These are phyloP conservation scores for Colletotrichum phormii DNA, from an alignment of 2,329 filamentous ascomycete genomes.

Conservation along the genomic window DNA sequence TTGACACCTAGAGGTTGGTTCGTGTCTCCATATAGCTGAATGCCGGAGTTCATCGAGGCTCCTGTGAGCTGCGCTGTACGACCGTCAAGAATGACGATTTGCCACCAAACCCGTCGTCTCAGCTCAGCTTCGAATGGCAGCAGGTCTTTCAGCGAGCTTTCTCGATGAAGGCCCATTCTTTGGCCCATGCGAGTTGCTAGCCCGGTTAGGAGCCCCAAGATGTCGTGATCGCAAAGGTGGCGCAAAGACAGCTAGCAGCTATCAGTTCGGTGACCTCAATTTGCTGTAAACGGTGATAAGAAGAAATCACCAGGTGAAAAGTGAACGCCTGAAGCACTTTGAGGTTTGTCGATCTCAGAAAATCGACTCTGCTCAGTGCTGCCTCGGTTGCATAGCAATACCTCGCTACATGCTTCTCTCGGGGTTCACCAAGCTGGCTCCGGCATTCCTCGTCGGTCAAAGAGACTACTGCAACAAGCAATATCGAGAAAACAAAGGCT, in stretches of 20 bases:
- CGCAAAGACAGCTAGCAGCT: slow-evolving; percentile 61
- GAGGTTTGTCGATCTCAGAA: slow-evolving; percentile 68
- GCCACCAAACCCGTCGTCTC: slow-evolving; percentile 74
- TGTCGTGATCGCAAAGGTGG: slow-evolving; percentile 67
- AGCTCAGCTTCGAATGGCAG: slow-evolving; percentile 74
- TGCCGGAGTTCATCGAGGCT: slow-evolving; percentile 60
- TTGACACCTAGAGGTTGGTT: slow-evolving; percentile 67
- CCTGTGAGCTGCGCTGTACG: slow-evolving; percentile 55
- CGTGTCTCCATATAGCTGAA: slow-evolving; percentile 49
- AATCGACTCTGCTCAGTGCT: slow-evolving; percentile 64
- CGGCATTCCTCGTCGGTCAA: slow-evolving; percentile 68
- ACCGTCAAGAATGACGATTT: slow-evolving; percentile 68
- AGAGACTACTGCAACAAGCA: slow-evolving; percentile 67
- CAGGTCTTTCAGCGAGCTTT: slow-evolving; percentile 66
- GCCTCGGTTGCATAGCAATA: slow-evolving; percentile 64
- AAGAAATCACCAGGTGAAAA: slow-evolving; percentile 61
- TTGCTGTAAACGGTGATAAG: too few relatives aligned
- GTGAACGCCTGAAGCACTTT: slow-evolving; percentile 68
- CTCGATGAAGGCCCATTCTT: slow-evolving; percentile 74
- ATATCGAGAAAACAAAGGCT: slow-evolving; percentile 72
- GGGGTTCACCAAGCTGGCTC: slow-evolving; percentile 59
- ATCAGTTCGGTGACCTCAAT: slow-evolving; percentile 29
- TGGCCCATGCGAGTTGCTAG: slow-evolving; percentile 72
- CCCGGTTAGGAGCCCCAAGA: slow-evolving; percentile 71
- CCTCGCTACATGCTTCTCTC: slow-evolving; percentile 60